These are phyloP conservation scores for Nannizziopsis arthrosporioides DNA, from an alignment of 2,329 filamentous ascomycete genomes.

Conservation along the genomic window DNA sequence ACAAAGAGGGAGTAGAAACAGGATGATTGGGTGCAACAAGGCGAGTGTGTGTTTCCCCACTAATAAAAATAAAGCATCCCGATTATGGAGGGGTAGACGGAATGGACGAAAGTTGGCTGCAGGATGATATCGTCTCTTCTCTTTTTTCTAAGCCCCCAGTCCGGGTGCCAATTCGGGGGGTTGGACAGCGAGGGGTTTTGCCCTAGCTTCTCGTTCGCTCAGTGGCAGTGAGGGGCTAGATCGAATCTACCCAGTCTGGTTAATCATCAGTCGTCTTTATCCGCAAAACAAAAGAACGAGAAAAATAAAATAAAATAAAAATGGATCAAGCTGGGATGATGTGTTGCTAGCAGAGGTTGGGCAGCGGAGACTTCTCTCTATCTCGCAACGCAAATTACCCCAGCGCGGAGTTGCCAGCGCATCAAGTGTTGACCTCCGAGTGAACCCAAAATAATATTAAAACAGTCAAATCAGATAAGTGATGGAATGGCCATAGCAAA, in stretches of 20 bases:
- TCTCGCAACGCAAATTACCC: conserved; percentile 23
- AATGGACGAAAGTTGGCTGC: not conserved
- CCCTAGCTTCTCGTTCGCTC: conserved; percentile 1
- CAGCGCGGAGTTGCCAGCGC: conserved; percentile 21
- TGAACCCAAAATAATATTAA: conserved; percentile 10
- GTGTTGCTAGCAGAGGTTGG: conserved; percentile 12
- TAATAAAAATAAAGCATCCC: conserved; percentile 2
- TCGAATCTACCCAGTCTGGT: conserved; percentile 5
- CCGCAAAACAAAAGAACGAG: not conserved
- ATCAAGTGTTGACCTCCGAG: conserved; percentile 16
- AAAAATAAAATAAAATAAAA: not conserved
- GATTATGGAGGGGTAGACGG: conserved; percentile 6
- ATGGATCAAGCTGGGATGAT: conserved; percentile 2
- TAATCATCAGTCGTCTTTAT: not conserved
- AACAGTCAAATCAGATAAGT: too few species aligned
- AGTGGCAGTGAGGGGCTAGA: not conserved
- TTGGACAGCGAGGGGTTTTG: conserved; percentile 3
- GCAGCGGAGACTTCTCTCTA: conserved; percentile 21
- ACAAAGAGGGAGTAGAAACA: conserved; percentile 5
- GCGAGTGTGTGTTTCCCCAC: conserved; percentile 2
- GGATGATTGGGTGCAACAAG: conserved; percentile 8
- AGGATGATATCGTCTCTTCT: conserved; percentile 4
- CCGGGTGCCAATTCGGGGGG: not conserved
- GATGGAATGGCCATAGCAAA: too few species aligned
- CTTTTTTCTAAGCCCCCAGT: not conserved